phyloP scores from a whole-genome alignment of 768 basidiomycete species.

The Rhodosporidiobolus sp. region DNA sequence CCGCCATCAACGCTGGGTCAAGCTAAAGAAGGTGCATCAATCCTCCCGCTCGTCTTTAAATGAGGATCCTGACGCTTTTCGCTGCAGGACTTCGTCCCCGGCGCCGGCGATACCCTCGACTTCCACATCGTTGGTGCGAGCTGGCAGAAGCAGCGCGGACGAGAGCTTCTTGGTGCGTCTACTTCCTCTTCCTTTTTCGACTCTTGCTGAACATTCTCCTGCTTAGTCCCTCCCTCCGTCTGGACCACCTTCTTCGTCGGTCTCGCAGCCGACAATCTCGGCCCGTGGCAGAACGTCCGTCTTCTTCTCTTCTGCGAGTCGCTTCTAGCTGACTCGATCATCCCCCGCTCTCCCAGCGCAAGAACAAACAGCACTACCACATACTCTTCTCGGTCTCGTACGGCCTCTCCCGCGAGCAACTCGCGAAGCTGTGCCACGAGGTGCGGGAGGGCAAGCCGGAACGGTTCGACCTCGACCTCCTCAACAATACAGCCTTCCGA shows the following conservation, averaged over 20 bases:
- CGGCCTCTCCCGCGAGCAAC: conserved; percentile 63
- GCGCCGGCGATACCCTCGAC: conserved; percentile 76
- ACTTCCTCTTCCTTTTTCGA: not conserved
- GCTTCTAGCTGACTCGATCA: not conserved
- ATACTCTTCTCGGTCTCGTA: conserved; percentile 74
- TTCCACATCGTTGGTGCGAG: conserved; percentile 70
- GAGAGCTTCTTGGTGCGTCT: conserved; percentile 66
- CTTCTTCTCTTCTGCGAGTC: not conserved
- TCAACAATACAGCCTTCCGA: not conserved
- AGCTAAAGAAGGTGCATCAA: conserved; percentile 55
- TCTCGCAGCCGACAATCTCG: conserved; percentile 44
- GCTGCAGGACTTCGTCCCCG: conserved; percentile 70
- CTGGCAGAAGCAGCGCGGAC: conserved; percentile 62
- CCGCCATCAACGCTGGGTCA: conserved; percentile 66
- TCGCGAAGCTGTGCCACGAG: conserved; percentile 53
- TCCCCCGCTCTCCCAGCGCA: conserved; percentile 48
- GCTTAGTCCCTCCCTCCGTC: conserved; percentile 66
- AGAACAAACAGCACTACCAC: conserved; percentile 61
- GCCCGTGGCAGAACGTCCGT: not conserved
- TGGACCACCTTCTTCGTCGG: conserved; percentile 81
- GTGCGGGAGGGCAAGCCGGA: conserved; percentile 8
- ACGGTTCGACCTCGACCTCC: conserved; percentile 4
- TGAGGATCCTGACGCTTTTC: conserved; percentile 43
- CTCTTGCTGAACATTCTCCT: conserved; percentile 15
- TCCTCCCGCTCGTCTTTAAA: not conserved